phyloP scores from a whole-genome alignment of 1,284 basidiomycete genomes.

The Chalciporus sp. region DNA sequence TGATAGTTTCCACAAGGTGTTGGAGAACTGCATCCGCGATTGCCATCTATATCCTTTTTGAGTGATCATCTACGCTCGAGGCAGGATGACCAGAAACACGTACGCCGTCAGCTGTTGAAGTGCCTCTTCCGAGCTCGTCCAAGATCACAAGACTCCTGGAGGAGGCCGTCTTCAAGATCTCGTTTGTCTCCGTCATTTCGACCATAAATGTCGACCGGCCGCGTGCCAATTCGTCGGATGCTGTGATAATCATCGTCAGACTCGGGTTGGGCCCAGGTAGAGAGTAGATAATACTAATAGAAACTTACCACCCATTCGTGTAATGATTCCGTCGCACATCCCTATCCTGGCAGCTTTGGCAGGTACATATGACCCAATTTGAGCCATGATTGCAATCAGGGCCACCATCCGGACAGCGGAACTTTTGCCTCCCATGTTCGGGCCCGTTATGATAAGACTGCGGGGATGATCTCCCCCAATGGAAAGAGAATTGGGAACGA shows the following conservation, averaged over 20 bases:
- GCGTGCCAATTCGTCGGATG: conserved; percentile 82
- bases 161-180: conserved; percentile 80
- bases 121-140: conserved; percentile 85
- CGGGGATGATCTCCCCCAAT: conserved; percentile 58
- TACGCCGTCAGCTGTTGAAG: conserved; percentile 85
- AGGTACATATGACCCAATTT: conserved; percentile 76
- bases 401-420: conserved; percentile 77
- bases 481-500: conserved; percentile 72
- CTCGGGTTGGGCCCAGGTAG: too few species aligned
- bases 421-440: conserved; percentile 85
- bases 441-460: conserved; percentile 80
- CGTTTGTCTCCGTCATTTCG: conserved; percentile 92
- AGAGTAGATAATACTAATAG: background rate
- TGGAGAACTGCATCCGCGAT: conserved; percentile 81
- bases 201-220: conserved; percentile 96
- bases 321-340: conserved; percentile 83
- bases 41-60: conserved; percentile 63
- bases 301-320: conserved; percentile 77
- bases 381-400: conserved; percentile 70
- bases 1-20: conserved; percentile 63
- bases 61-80: background rate
- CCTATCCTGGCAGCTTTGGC: conserved; percentile 73
- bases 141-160: conserved; percentile 79
- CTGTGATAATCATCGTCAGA: conserved; percentile 40
- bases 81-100: conserved; percentile 24